Evolutionary conservation across 306 rosid species (phyloP), one percentile per base, ranked within the genome.

Genomic region (Pyrus communis): DNA sequence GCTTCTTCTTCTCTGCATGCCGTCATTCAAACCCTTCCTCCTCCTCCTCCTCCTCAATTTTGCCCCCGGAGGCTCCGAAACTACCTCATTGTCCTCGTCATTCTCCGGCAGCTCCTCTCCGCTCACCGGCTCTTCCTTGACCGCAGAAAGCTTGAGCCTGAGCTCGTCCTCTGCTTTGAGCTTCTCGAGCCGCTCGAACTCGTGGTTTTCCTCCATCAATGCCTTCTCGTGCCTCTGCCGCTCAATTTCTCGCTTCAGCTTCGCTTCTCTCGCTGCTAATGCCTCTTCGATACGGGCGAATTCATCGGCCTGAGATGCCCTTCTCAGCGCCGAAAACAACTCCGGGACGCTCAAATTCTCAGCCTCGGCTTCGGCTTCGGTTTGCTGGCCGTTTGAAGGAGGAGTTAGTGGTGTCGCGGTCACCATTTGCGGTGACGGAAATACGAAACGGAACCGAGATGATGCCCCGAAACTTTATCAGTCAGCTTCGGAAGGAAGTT

Each of bases 211-310:
- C 10, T 21, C 22, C 15, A 42, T 8, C 65, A 33, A 5, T 3
- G 33, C 33, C 2, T 62, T n/a, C 14, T 65, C 9, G 7, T 71
- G 12, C 69, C 75, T 38, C 71, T 8, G 14, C 5, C 42, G 18
- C 70, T 30, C 33, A 0, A 79, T 45, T 58, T 75, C 55, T 19
- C 46, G 49, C 31, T 38, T 63, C 27, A 75, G 35, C 19, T 63
- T 64, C 13, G 43, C 51, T 23, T 80, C 84, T 51, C 76, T 60
- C 0, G 67, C 64, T 8, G 70, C 71, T 9, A 80, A 52, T 22
- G 54, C 31, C 59, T 31, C 80, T 45, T 75, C 80, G 19, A 70
- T 67, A 14, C 57, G 46, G 60, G 38, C 77, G 64, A 75, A 60
- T 11, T 31, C 80, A 4, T 27, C 30, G 1, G 19, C 4, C 67